Evolutionary conservation across 2,329 filamentous ascomycete genomes (phyloP), one percentile per base, ranked within the genome.

Genomic region (Aphanocladium album): DNA sequence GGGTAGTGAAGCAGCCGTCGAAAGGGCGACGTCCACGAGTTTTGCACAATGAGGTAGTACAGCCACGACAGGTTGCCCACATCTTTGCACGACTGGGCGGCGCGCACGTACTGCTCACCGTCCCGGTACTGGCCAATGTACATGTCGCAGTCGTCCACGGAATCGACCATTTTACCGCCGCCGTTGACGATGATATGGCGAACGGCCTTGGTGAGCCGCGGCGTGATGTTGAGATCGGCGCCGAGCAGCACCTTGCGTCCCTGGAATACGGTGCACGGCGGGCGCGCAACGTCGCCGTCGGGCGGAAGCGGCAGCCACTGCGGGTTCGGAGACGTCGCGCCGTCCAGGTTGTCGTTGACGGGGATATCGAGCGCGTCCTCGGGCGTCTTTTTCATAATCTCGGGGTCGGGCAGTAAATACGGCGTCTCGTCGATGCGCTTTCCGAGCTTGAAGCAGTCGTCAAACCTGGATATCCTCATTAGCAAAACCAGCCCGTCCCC

Each of bases 21-120:
- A 62, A 92, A 79, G 0, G 95, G 93, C 14, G 89, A 93, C 1
- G 90, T 93, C 90, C 93, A 99, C 63, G 86, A 81, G 70, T 96
- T 93, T 67, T 89, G 86, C 2, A 91, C 91, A 70, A 98, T 96
- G 58, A 99, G 80, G 73, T 93, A 88, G 73, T 95, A 98, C 14
- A 99, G 80, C 95, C 95, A 99, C 0, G 92, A 87, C 23, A 99
- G 78, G 70, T 96, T 99, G 17, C 93, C 95, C 14, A 99, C 90
- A 46, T 93, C 87, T 68, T 93, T 96, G 60, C 86, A 85, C 14
- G 82, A 79, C 67, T 89, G 87, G 0, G 91, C 89, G 5, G 95
- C 93, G 46, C 81, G 79, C 27, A 90, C 72, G 70, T 96, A 99
- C 57, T 95, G 83, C 9, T 82, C 73, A 0, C 93, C 93, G 30